Percentiles rank a stretch among this genome's conserved stretches.
Evolutionary conservation across 352 stramenopile species (phyloP).

Genomic region (Aphanomyces stellatus): DNA sequence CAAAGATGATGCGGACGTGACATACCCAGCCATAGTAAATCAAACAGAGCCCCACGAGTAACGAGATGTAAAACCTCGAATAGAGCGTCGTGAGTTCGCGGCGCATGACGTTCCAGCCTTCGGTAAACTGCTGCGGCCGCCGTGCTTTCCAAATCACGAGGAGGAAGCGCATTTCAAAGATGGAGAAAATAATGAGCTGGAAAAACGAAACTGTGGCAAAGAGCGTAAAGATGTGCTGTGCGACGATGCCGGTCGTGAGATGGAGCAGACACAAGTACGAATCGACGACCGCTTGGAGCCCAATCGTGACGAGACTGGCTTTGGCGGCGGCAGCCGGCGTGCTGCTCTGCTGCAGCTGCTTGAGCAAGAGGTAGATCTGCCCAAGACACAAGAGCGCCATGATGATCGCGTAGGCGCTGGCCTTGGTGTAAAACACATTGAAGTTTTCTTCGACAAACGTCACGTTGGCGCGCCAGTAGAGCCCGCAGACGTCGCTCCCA

Average conservation of each 20-base stretch:
- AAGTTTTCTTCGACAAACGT: conserved; percentile 79
- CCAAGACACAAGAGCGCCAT: conserved; percentile 81
- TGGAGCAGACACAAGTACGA: conserved; percentile 94
- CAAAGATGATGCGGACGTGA: background rate
- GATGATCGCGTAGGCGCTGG: conserved; percentile 64
- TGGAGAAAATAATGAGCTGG: conserved; percentile 97
- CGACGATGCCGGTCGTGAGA: conserved; percentile 91
- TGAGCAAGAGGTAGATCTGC: conserved; percentile 81
- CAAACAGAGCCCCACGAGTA: conserved; percentile 83
- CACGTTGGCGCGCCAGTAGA: conserved; percentile 67
- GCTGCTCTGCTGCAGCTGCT: conserved; percentile 74
- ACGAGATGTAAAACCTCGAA: conserved; percentile 92
- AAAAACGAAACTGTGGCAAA: conserved; percentile 96
- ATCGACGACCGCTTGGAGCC: conserved; percentile 84
- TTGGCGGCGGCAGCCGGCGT: conserved; percentile 79
- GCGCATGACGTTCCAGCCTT: conserved; percentile 84
- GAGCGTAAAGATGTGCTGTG: conserved; percentile 91
- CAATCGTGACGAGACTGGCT: conserved; percentile 76
- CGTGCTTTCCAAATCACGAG: conserved; percentile 95
- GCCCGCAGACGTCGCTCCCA: conserved; percentile 63
- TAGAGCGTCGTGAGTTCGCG: conserved; percentile 92
- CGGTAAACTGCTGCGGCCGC: conserved; percentile 71
- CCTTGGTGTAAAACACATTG: conserved; percentile 74
- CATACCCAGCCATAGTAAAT: conserved; percentile 88
- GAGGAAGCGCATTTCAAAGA: conserved; percentile 99